These are phyloP conservation scores for Penicillium turbatum DNA, from an alignment of 495 filamentous ascomycete species.

Conservation along the genomic window DNA sequence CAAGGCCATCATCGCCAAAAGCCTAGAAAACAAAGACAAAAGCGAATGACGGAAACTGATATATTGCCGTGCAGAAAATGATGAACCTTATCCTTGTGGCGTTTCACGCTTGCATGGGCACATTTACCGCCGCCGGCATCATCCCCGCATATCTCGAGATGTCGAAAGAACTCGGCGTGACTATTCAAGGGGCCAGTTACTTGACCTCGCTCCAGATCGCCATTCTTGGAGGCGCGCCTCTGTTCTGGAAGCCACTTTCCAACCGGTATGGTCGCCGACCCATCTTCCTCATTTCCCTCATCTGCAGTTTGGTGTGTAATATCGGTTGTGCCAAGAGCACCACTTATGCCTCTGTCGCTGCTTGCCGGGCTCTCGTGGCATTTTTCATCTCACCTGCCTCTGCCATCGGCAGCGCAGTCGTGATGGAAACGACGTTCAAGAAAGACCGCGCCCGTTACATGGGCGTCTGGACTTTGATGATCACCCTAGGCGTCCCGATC, in stretches of 20 bases:
- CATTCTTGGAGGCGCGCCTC: conserved; percentile 44
- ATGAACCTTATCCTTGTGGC: conserved; percentile 50
- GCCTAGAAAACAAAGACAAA: neutral
- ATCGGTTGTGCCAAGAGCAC: conserved; percentile 42
- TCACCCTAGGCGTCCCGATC: conserved; percentile 47
- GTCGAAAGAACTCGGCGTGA: conserved; percentile 36
- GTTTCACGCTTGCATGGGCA: conserved; percentile 54
- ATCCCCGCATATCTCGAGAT: conserved; percentile 50
- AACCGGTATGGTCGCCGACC: conserved; percentile 54
- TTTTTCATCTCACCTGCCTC: conserved; percentile 52
- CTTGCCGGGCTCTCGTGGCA: conserved; percentile 45
- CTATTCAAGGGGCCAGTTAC: conserved; percentile 43
- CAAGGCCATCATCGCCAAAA: neutral
- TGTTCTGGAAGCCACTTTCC: conserved; percentile 55
- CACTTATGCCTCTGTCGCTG: conserved; percentile 38
- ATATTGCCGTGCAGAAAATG: conserved; percentile 43
- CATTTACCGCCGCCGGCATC: conserved; percentile 51
- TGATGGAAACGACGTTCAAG: conserved; percentile 49
- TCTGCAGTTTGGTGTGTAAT: conserved; percentile 43
- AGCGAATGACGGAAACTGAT: conserved; percentile 4
- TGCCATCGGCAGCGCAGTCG: conserved; percentile 50
- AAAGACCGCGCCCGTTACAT: conserved; percentile 48
- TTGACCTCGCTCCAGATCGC: conserved; percentile 49
- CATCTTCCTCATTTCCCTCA: conserved; percentile 46
- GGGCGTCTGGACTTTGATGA: conserved; percentile 50